A percentile compares a stretch with the other conserved stretches of the same genome.
These are phyloP conservation scores for Aspergillus bombycis DNA, from an alignment of 2,329 filamentous ascomycete genomes.

Conservation along the genomic window DNA sequence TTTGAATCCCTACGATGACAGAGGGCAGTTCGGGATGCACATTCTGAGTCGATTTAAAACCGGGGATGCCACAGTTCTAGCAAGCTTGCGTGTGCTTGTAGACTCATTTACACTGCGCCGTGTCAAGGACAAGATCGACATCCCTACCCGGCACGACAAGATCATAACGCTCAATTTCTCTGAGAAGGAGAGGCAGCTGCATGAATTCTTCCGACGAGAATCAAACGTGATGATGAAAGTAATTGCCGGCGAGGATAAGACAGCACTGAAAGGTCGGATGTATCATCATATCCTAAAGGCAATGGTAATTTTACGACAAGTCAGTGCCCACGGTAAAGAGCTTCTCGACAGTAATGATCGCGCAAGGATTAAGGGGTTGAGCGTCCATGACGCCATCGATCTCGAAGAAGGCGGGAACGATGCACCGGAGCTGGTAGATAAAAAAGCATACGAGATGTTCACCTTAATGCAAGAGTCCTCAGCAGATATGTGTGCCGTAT, in stretches of 20 bases:
- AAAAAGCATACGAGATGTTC: constrained; percentile 83
- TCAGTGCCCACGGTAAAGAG: constrained; percentile 93
- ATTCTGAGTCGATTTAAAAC: constrained; percentile 86
- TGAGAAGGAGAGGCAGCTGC: constrained; percentile 72
- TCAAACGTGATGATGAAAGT: constrained; percentile 79
- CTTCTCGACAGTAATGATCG: constrained; percentile 83
- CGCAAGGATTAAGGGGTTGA: constrained; percentile 76
- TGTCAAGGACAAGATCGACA: constrained; percentile 85
- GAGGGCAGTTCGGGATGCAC: constrained; percentile 72
- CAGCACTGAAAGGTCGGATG: constrained; percentile 76
- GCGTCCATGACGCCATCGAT: constrained; percentile 83
- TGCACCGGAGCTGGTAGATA: constrained; percentile 61
- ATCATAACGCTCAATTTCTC: constrained; percentile 76
- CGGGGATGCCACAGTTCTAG: constrained; percentile 78
- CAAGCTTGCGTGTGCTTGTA: constrained; percentile 82
- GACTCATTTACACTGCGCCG: constrained; percentile 93
- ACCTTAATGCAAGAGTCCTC: constrained; percentile 81
- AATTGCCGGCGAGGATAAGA: constrained; percentile 67
- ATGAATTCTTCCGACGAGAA: constrained; percentile 81
- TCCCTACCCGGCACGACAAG: constrained; percentile 74
- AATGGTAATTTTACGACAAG: constrained; percentile 83
- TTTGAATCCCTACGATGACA: constrained; percentile 81
- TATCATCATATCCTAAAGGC: constrained; percentile 93
- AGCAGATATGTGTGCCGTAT: constrained; percentile 72
- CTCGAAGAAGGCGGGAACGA: constrained; percentile 76